Conservation (phyloP, 2,329 filamentous ascomycete genomes). For the Nothopassalora personata region DNA sequence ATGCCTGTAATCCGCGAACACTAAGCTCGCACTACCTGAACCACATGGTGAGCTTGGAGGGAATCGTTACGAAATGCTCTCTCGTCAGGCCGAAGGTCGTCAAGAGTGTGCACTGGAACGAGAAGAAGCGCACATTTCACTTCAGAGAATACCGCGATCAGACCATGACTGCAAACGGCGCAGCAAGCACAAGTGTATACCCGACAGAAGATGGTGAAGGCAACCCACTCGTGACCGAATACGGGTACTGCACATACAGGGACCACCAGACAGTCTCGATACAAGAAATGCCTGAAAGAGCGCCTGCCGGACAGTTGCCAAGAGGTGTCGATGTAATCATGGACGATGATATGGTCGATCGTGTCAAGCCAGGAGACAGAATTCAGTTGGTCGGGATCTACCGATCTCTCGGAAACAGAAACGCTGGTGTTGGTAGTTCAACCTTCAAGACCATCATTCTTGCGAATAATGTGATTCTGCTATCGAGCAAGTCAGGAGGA, state of each 20-base stretch:
- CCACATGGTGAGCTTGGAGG: slow-evolving; percentile 94
- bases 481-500: slow-evolving; percentile 93
- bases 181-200: slow-evolving; percentile 85
- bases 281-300: slow-evolving; percentile 97
- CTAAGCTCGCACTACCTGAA: slow-evolving; percentile 86
- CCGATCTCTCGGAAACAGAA: slow-evolving; percentile 88
- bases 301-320: slow-evolving; percentile 89
- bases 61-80: slow-evolving; percentile 94
- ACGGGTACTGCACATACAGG: slow-evolving; percentile 89
- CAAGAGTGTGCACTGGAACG: slow-evolving; percentile 95
- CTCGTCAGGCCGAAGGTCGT: slow-evolving; percentile 95
- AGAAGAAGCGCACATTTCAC: slow-evolving; percentile 78
- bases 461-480: slow-evolving; percentile 88
- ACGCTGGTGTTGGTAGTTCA: slow-evolving; percentile 82
- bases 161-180: slow-evolving; percentile 86
- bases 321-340: slow-evolving; percentile 93
- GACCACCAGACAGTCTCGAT: slow-evolving; percentile 98
- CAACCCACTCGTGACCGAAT: slow-evolving; percentile 89
- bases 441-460: slow-evolving; percentile 92
- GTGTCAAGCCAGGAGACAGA: slow-evolving; percentile 89
- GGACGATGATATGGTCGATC: slow-evolving; percentile 93
- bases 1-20: slow-evolving; percentile 89
- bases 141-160: slow-evolving; percentile 91
- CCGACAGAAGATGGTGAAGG: slow-evolving; percentile 90
- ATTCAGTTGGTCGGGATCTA: slow-evolving; percentile 97